Evolutionary conservation across 306 rosid genomes (phyloP).

Genomic region (Dicorynia guianensis): DNA sequence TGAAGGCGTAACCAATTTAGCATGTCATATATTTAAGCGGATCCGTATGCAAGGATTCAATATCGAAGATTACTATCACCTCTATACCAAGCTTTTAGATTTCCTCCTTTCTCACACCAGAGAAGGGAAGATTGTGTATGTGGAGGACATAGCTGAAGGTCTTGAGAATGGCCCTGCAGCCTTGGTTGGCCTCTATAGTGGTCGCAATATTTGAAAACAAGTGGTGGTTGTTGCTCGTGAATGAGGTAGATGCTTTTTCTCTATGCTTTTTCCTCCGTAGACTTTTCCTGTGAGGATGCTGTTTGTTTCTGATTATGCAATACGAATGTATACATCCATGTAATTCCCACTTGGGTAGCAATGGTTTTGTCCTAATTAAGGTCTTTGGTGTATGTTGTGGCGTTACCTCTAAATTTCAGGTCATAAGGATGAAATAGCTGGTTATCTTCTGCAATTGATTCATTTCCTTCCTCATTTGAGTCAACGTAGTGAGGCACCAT

Average conservation of each 20-base stretch:
- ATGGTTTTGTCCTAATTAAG: background rate
- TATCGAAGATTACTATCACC: background rate
- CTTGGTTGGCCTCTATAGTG: conserved; percentile 16
- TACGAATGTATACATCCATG: no score
- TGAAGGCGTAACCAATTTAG: conserved; percentile 3
- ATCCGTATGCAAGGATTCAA: background rate
- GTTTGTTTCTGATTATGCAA: background rate
- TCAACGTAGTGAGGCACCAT: no score
- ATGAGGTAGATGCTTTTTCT: background rate
- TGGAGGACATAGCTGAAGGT: conserved; percentile 3
- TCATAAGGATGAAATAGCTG: background rate
- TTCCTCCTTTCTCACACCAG: background rate
- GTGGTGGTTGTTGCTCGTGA: conserved; percentile 19
- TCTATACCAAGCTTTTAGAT: conserved; percentile 9
- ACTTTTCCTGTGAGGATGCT: background rate
- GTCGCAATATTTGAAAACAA: conserved; percentile 18
- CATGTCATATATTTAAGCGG: background rate
- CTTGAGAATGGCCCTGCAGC: conserved; percentile 24
- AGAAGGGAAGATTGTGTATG: background rate
- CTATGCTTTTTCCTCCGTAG: background rate
- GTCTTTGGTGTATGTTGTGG: background rate
- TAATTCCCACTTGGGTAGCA: no score
- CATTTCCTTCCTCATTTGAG: no score
- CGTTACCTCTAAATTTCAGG: background rate
- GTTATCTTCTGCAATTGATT: no score